Conservation (phyloP, 2,329 filamentous ascomycete species). For the Apiospora koreana region DNA sequence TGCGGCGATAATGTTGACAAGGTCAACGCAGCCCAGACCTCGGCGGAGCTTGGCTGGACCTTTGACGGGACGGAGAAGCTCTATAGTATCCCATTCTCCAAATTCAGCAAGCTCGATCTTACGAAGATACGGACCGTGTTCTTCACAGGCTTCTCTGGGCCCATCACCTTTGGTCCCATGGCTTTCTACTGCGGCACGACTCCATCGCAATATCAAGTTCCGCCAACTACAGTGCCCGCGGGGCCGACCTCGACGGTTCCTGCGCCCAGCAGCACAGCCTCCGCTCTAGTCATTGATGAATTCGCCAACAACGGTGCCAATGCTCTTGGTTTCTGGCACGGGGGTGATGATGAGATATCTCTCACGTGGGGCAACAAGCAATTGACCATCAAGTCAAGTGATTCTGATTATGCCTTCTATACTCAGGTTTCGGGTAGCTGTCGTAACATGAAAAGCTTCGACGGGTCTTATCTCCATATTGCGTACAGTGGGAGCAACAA, state of each 20-base stretch:
- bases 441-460: slow-evolving; percentile 55
- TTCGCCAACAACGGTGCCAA: slow-evolving; percentile 57
- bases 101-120: slow-evolving; percentile 50
- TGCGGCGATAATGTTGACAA: slow-evolving; percentile 42
- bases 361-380: slow-evolving; percentile 51
- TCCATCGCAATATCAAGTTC: slow-evolving; percentile 49
- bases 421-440: slow-evolving; percentile 58
- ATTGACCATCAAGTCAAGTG: slow-evolving; percentile 57
- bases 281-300: slow-evolving; percentile 59
- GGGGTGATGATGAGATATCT: slow-evolving; percentile 60
- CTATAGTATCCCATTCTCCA: slow-evolving; percentile 59
- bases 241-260: slow-evolving; percentile 48
- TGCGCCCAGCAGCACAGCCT: slow-evolving; percentile 49
- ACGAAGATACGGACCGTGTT: slow-evolving; percentile 54
- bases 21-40: slow-evolving; percentile 41
- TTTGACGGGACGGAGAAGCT: slow-evolving; percentile 61
- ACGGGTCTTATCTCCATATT: slow-evolving; percentile 64
- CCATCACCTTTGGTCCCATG: slow-evolving; percentile 57
- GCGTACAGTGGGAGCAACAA: slow-evolving; percentile 61
- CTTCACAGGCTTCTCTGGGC: slow-evolving; percentile 45
- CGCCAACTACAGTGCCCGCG: slow-evolving; percentile 39
- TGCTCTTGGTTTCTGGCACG: slow-evolving; percentile 65
- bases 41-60: slow-evolving; percentile 55
- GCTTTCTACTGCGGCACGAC: slow-evolving; percentile 58
- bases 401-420: slow-evolving; percentile 63